phyloP scores from a whole-genome alignment of 148 eudicot genomes.

The Persicaria tinctoria region DNA sequence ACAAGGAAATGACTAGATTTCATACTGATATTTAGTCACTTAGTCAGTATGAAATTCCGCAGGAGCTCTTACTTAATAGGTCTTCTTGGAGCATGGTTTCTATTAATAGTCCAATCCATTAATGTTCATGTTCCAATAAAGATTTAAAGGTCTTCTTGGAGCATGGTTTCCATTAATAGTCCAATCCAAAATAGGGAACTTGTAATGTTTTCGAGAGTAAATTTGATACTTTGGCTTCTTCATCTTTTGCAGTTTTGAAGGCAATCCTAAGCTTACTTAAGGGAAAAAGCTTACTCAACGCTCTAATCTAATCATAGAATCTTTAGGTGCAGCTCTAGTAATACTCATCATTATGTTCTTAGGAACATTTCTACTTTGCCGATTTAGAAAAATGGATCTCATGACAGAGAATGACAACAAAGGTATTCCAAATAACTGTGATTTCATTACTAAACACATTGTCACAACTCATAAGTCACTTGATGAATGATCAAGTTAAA shows the following conservation, averaged over 20 bases:
- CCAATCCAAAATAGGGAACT: not conserved
- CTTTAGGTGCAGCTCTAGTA: slow-evolving; percentile 44
- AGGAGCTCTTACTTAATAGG: too few relatives aligned
- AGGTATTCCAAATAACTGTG: slow-evolving; percentile 28
- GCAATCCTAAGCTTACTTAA: slow-evolving; percentile 58
- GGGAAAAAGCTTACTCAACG: slow-evolving; percentile 26
- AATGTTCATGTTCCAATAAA: too few relatives aligned
- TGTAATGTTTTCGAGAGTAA: not conserved
- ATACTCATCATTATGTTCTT: slow-evolving; percentile 38
- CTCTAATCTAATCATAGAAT: slow-evolving; percentile 38
- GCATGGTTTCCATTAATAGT: not conserved
- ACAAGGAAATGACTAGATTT: too few relatives aligned
- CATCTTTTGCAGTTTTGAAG: slow-evolving; percentile 51
- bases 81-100: too few relatives aligned
- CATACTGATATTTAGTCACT: too few relatives aligned
- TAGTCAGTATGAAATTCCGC: too few relatives aligned
- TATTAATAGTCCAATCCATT: too few relatives aligned
- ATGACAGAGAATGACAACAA: slow-evolving; percentile 30
- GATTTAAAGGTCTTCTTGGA: too few relatives aligned
- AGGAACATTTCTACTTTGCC: slow-evolving; percentile 38
- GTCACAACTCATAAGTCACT: slow-evolving; percentile 13
- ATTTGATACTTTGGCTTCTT: not conserved
- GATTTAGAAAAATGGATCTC: slow-evolving; percentile 29
- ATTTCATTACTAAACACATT: not conserved
- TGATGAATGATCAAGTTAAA: slow-evolving; percentile 8